A percentile compares a stretch with the other conserved stretches of the same genome.
These are phyloP conservation scores for Fusarium albidum DNA, from an alignment of 2,329 filamentous ascomycete genomes.

Conservation along the genomic window DNA sequence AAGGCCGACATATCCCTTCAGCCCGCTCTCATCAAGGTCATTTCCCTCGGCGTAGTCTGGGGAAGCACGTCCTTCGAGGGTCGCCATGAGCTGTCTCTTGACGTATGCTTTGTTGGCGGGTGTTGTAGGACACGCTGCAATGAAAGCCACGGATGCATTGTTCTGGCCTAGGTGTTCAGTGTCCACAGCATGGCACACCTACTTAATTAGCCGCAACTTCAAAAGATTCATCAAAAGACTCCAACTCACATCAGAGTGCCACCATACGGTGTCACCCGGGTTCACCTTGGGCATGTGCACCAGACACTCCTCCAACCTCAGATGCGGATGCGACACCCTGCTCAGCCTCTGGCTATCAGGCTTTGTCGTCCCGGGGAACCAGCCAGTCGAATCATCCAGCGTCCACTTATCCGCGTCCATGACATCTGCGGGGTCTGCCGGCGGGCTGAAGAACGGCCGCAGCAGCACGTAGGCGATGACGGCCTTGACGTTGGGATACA, in stretches of 20 bases:
- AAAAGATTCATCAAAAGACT: rapidly evolving
- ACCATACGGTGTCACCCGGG: constrained; percentile 23
- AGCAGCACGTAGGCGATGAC: constrained; percentile 51
- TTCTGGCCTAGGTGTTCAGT: constrained; percentile 45
- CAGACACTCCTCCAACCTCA: constrained; percentile 48
- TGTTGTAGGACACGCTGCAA: constrained; percentile 48
- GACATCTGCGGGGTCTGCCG: constrained; percentile 38
- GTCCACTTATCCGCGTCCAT: constrained; percentile 50
- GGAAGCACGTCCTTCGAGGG: constrained; percentile 11
- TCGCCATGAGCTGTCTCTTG: constrained; percentile 25
- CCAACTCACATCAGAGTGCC: constrained; percentile 44
- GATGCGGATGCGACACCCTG: constrained; percentile 46
- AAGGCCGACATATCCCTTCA: constrained; percentile 24
- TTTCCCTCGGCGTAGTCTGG: constrained; percentile 12
- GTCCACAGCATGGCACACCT: constrained; percentile 51
- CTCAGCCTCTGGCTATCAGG: constrained; percentile 36
- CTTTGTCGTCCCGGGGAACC: constrained; percentile 49
- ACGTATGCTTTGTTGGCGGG: constrained; percentile 35
- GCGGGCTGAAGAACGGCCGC: constrained; percentile 51
- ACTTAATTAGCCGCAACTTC: not conserved
- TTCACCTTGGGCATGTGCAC: constrained; percentile 45
- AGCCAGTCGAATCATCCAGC: constrained; percentile 41
- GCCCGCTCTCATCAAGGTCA: constrained; percentile 15
- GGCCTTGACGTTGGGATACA: constrained; percentile 49
- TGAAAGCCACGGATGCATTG: constrained; percentile 46